Conservation (phyloP, 805 yeast genomes). For the Candida xiaguanensis region DNA sequence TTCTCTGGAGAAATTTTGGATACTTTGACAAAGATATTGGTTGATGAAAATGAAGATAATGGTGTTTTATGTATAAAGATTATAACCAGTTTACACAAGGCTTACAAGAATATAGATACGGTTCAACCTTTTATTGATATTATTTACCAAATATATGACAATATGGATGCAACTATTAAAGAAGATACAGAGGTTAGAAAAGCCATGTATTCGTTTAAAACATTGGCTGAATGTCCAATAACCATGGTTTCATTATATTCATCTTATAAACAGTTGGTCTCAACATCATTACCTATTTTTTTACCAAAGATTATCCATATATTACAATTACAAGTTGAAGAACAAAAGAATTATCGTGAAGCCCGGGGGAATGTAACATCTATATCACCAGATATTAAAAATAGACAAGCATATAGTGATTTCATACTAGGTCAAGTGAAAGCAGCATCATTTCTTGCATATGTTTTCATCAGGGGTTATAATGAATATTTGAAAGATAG, state of each 20-base stretch:
- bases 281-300: conserved; percentile 66
- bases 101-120: conserved; percentile 68
- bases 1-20: conserved; percentile 60
- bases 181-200: conserved; percentile 47
- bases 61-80: conserved; percentile 89
- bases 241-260: conserved; percentile 91
- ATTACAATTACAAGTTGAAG: conserved; percentile 73
- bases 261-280: conserved; percentile 73
- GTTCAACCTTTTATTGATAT: conserved; percentile 78
- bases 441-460: conserved; percentile 92
- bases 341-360: conserved; percentile 49
- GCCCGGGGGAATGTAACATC: conserved; percentile 58
- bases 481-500: conserved; percentile 49
- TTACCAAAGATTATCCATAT: conserved; percentile 79
- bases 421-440: conserved; percentile 91
- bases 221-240: conserved; percentile 93
- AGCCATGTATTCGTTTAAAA: conserved; percentile 82
- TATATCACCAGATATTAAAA: conserved; percentile 70
- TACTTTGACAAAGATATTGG: conserved; percentile 55
- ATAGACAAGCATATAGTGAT: conserved; percentile 79
- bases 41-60: conserved; percentile 88
- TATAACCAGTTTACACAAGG: conserved; percentile 78
- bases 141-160: conserved; percentile 71
- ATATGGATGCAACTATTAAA: conserved; percentile 70
- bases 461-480: conserved; percentile 81